A percentile compares a stretch with the other conserved stretches of the same genome.
phyloP scores from a whole-genome alignment of 1,284 basidiomycete genomes.

The Waitea zeae region DNA sequence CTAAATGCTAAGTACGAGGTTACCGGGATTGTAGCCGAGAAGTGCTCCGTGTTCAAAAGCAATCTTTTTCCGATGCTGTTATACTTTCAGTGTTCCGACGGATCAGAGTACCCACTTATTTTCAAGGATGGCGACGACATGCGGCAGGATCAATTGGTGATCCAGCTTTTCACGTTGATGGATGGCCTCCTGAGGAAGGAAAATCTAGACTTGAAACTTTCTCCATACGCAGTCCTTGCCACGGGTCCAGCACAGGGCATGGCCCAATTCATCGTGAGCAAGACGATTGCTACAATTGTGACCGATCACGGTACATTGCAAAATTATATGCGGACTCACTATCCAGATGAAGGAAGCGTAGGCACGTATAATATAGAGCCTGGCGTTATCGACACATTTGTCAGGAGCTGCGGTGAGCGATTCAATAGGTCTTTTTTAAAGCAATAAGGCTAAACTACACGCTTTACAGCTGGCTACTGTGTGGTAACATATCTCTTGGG shows the following conservation, averaged over 20 bases:
- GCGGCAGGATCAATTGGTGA: constrained; percentile 93
- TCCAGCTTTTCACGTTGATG: constrained; percentile 97
- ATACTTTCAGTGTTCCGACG: constrained; percentile 70
- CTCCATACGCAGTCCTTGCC: constrained; percentile 87
- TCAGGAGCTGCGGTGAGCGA: constrained; percentile 86
- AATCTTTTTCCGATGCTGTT: constrained; percentile 87
- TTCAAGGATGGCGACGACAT: constrained; percentile 99
- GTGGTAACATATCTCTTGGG: constrained; percentile 95
- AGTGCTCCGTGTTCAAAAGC: constrained; percentile 94
- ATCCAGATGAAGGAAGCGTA: constrained; percentile 85
- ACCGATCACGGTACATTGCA: constrained; percentile 85
- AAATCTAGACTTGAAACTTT: constrained; percentile 87
- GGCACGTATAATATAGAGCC: constrained; percentile 89
- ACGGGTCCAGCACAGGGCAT: constrained; percentile 89
- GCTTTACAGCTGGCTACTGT: constrained; percentile 77
- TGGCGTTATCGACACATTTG: constrained; percentile 87
- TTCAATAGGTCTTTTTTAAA: constrained; percentile 7
- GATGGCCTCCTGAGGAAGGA: constrained; percentile 87
- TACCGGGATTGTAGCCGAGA: constrained; percentile 77
- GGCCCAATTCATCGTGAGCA: constrained; percentile 92
- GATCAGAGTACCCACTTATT: constrained; percentile 80
- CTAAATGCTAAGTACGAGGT: constrained; percentile 75
- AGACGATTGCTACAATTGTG: constrained; percentile 86
- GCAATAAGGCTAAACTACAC: neutral
- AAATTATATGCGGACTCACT: constrained; percentile 72